phyloP scores from a whole-genome alignment of 1,139 yeast species.

The Kurtzmaniella quercitrusa region DNA sequence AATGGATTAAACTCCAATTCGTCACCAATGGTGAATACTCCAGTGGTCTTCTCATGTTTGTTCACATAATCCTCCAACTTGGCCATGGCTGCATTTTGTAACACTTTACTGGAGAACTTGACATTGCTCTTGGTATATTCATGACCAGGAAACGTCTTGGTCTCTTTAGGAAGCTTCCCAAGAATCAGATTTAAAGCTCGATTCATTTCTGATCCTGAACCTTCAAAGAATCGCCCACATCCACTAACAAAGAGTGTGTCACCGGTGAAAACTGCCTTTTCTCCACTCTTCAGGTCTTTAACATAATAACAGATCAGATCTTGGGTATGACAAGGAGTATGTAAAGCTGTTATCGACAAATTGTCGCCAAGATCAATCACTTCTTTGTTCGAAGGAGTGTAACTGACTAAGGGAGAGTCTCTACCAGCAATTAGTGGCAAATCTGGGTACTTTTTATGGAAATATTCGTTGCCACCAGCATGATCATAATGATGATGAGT shows the following conservation, averaged over 20 bases:
- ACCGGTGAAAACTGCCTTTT: slow-evolving; percentile 85
- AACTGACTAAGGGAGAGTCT: slow-evolving; percentile 66
- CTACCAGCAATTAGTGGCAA: slow-evolving; percentile 83
- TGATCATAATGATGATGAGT: slow-evolving; percentile 97
- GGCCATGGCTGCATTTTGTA: slow-evolving; percentile 51
- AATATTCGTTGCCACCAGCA: slow-evolving; percentile 74
- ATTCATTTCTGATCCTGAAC: slow-evolving; percentile 78
- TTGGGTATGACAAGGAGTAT: slow-evolving; percentile 97
- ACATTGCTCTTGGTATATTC: slow-evolving; percentile 87
- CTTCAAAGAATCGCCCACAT: slow-evolving; percentile 96
- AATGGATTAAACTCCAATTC: slow-evolving; percentile 86
- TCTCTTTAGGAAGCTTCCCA: slow-evolving; percentile 60
- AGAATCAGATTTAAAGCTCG: slow-evolving; percentile 55
- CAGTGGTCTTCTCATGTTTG: slow-evolving; percentile 71
- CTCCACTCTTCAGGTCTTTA: slow-evolving; percentile 54
- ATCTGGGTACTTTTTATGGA: slow-evolving; percentile 40
- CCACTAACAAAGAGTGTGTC: slow-evolving; percentile 94
- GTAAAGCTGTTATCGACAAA: slow-evolving; percentile 71
- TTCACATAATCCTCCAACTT: slow-evolving; percentile 48
- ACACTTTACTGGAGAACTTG: slow-evolving; percentile 64
- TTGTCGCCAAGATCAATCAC: slow-evolving; percentile 58
- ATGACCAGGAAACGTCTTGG: slow-evolving; percentile 87
- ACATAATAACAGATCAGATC: slow-evolving; percentile 89
- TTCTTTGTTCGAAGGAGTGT: slow-evolving; percentile 64
- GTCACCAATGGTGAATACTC: slow-evolving; percentile 77